Conservation (phyloP, 2,329 filamentous ascomycete species). For the Blastomyces silverae region DNA sequence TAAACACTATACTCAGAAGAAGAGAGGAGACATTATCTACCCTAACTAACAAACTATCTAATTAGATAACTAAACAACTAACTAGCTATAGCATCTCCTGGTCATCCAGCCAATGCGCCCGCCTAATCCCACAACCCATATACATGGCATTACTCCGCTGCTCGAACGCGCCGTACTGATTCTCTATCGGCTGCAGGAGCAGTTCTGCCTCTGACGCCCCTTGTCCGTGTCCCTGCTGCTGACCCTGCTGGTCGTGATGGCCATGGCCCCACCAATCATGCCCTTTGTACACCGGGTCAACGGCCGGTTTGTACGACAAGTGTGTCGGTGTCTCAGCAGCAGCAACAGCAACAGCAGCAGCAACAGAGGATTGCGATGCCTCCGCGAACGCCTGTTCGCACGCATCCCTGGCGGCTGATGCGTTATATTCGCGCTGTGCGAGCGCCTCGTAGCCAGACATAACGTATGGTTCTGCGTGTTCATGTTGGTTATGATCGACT, state of each 20-base stretch:
- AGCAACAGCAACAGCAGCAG: conserved; percentile 21
- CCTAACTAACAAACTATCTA: neutral
- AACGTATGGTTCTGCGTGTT: conserved; percentile 74
- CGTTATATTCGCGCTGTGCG: conserved; percentile 57
- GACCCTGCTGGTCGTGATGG: conserved; percentile 15
- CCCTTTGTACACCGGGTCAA: conserved; percentile 39
- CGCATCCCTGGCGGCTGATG: conserved; percentile 19
- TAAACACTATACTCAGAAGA: neutral
- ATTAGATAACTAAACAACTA: conserved; percentile 4
- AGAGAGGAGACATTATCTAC: neutral
- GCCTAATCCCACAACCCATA: conserved; percentile 22
- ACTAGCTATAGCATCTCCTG: conserved; percentile 22
- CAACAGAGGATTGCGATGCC: conserved; percentile 12
- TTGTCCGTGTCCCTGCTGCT: conserved; percentile 13
- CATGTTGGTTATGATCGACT: conserved; percentile 39
- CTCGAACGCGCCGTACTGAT: conserved; percentile 36
- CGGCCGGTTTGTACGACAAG: conserved; percentile 32
- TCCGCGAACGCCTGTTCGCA: conserved; percentile 5
- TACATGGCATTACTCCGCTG: conserved; percentile 28
- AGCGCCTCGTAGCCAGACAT: conserved; percentile 68
- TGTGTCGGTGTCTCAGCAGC: conserved; percentile 23
- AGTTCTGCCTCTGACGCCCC: conserved; percentile 18
- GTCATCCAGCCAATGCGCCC: conserved; percentile 23
- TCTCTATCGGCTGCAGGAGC: conserved; percentile 29
- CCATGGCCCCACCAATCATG: conserved; percentile 36